Conservation (phyloP, 1,139 yeast genomes). For the Pichia terricola region DNA sequence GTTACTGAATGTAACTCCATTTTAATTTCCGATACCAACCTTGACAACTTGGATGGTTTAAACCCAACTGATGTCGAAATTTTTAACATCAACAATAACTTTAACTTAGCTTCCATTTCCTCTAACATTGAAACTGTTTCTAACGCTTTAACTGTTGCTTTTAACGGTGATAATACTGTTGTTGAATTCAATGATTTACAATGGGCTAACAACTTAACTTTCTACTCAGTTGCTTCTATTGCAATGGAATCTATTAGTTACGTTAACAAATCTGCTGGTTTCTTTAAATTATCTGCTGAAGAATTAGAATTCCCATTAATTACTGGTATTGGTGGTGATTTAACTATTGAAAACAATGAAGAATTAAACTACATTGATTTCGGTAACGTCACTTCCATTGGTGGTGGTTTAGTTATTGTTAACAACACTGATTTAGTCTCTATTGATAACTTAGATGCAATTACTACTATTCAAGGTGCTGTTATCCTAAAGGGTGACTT, state of each 20-base stretch:
- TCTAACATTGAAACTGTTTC: conserved; percentile 70
- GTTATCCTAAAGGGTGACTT: conserved; percentile 73
- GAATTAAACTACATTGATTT: conserved; percentile 63
- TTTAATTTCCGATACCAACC: conserved; percentile 77
- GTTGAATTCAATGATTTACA: conserved; percentile 58
- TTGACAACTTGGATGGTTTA: conserved; percentile 73
- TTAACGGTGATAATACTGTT: conserved; percentile 70
- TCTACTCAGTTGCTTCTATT: conserved; percentile 69
- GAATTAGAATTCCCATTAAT: conserved; percentile 49
- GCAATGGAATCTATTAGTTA: conserved; percentile 57
- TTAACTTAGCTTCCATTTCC: conserved; percentile 56
- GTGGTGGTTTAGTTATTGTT: conserved; percentile 82
- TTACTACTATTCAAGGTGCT: conserved; percentile 80
- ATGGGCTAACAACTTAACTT: conserved; percentile 79
- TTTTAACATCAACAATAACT: conserved; percentile 86
- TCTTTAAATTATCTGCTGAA: conserved; percentile 56
- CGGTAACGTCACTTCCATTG: conserved; percentile 58
- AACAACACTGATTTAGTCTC: conserved; percentile 66
- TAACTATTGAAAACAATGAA: conserved; percentile 65
- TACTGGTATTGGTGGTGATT: conserved; percentile 64
- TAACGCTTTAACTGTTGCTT: conserved; percentile 65
- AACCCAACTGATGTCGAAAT: conserved; percentile 60
- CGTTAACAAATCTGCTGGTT: conserved; percentile 74
- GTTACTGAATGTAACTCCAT: conserved; percentile 67
- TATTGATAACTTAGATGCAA: conserved; percentile 65